Percentiles rank a stretch among this genome's conserved stretches.
These are phyloP conservation scores for Eutrema salsugineum DNA, from an alignment of 441 rosid genomes.

Conservation along the genomic window DNA sequence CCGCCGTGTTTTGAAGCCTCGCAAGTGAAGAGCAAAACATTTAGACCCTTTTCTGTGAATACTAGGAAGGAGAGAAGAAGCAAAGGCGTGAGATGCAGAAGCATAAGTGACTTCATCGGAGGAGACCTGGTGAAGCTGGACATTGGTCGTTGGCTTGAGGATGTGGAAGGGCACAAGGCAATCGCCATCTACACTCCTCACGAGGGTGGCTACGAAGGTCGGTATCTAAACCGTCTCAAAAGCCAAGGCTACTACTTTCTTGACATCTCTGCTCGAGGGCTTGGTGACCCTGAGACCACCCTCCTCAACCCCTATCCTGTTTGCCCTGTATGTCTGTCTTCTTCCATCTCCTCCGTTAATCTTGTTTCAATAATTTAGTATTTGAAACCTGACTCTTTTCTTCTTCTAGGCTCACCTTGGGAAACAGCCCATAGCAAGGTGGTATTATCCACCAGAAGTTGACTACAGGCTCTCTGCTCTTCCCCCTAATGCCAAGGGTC, in stretches of 20 bases:
- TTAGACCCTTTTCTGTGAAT: constrained; percentile 2
- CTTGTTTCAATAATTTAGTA: not conserved
- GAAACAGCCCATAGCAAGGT: constrained; percentile 92
- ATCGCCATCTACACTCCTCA: constrained; percentile 86
- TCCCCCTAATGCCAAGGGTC: constrained; percentile 82
- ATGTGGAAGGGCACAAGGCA: constrained; percentile 84
- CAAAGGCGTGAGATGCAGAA: constrained; percentile 38
- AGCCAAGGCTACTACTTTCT: constrained; percentile 85
- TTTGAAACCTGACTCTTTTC: not conserved
- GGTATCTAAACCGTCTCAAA: constrained; percentile 65
- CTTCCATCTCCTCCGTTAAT: not conserved
- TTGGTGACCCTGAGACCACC: constrained; percentile 91
- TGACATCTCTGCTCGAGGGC: constrained; percentile 89
- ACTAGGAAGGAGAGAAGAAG: constrained; percentile 15
- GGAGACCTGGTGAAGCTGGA: constrained; percentile 74
- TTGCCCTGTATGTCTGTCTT: constrained; percentile 60
- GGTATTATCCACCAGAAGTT: constrained; percentile 94
- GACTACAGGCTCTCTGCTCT: constrained; percentile 74
- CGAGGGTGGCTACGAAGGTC: constrained; percentile 93
- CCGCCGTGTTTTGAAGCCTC: constrained; percentile 20
- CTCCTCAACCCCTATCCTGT: constrained; percentile 85
- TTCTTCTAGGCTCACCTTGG: constrained; percentile 71
- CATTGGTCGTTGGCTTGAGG: constrained; percentile 72
- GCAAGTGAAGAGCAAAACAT: not conserved
- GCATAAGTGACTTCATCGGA: constrained; percentile 71